A percentile compares a stretch with the other conserved stretches of the same genome.
phyloP scores from a whole-genome alignment of 495 filamentous ascomycete genomes.

The Daldinia vernicosa region DNA sequence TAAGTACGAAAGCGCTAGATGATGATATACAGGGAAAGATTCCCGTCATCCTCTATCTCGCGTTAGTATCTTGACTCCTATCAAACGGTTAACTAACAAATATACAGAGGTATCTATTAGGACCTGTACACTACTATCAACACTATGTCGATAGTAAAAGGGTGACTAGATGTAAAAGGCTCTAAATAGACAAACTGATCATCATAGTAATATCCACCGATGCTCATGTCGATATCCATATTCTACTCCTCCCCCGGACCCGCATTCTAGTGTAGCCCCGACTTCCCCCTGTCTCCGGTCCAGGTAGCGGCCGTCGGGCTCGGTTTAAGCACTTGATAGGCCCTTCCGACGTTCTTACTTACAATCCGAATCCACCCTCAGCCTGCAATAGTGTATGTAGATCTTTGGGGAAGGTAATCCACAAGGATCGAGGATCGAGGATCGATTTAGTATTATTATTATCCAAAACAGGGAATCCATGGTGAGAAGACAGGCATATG shows the following conservation, averaged over 20 bases:
- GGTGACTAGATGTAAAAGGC: neutral
- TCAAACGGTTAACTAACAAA: neutral
- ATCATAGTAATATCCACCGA: conserved; percentile 1
- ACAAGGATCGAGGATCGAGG: conserved; percentile 20
- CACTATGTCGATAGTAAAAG: conserved; percentile 7
- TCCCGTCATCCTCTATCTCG: conserved; percentile 7
- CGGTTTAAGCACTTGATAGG: conserved; percentile 18
- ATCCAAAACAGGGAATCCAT: conserved; percentile 22
- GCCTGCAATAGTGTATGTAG: conserved; percentile 26
- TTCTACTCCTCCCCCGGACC: conserved; percentile 37
- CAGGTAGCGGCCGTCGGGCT: conserved; percentile 14
- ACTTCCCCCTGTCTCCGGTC: conserved; percentile 26
- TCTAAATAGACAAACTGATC: conserved; percentile 11
- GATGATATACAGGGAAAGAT: conserved; percentile 6
- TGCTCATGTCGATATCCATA: conserved; percentile 22
- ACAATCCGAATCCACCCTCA: conserved; percentile 24
- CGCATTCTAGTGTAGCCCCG: conserved; percentile 19
- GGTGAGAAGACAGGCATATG: conserved; percentile 18
- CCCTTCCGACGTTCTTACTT: conserved; percentile 6
- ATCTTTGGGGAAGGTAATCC: conserved; percentile 30
- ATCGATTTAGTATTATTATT: conserved; percentile 18
- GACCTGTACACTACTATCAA: neutral
- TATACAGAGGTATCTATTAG: neutral
- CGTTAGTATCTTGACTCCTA: neutral
- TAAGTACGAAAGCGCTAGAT: neutral